A percentile compares a stretch with the other conserved stretches of the same genome.
These are phyloP conservation scores for Chernovozyma sophiae-reginae DNA, from an alignment of 1,139 yeast species.

Conservation along the genomic window DNA sequence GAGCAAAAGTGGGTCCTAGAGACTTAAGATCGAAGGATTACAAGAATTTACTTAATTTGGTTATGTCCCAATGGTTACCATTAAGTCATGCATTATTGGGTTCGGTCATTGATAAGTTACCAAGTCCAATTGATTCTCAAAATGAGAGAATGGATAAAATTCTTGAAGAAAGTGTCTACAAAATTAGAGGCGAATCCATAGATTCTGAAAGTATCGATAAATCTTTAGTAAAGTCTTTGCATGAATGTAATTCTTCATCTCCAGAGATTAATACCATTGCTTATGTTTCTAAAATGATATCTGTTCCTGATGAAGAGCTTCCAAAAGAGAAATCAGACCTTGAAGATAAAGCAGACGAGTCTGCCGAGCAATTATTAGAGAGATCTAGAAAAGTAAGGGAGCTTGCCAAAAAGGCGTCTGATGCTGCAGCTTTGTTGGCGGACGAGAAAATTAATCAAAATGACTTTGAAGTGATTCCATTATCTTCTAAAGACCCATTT, in stretches of 20 bases:
- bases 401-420: conserved; percentile 65
- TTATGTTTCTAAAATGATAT: conserved; percentile 84
- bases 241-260: conserved; percentile 50
- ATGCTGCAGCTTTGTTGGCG: conserved; percentile 40
- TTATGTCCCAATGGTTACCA: conserved; percentile 94
- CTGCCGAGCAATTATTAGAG: conserved; percentile 62
- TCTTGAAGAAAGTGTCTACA: conserved; percentile 40
- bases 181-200: conserved; percentile 23
- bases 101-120: conserved; percentile 79
- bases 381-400: conserved; percentile 68
- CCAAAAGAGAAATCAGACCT: conserved; percentile 48
- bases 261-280: conserved; percentile 64
- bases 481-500: conserved; percentile 30
- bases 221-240: conserved; percentile 55
- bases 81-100: conserved; percentile 80
- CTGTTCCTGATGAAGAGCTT: conserved; percentile 76
- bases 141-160: conserved; percentile 63
- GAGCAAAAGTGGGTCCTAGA: conserved; percentile 65
- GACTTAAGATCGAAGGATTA: conserved; percentile 80
- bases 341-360: conserved; percentile 23
- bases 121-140: conserved; percentile 81
- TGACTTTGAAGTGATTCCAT: conserved; percentile 27
- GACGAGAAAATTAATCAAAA: conserved; percentile 20
- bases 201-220: conserved; percentile 11
- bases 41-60: conserved; percentile 55